These are phyloP conservation scores for Thermochaetoides thermophila DNA, from an alignment of 495 filamentous ascomycete genomes.

Conservation along the genomic window DNA sequence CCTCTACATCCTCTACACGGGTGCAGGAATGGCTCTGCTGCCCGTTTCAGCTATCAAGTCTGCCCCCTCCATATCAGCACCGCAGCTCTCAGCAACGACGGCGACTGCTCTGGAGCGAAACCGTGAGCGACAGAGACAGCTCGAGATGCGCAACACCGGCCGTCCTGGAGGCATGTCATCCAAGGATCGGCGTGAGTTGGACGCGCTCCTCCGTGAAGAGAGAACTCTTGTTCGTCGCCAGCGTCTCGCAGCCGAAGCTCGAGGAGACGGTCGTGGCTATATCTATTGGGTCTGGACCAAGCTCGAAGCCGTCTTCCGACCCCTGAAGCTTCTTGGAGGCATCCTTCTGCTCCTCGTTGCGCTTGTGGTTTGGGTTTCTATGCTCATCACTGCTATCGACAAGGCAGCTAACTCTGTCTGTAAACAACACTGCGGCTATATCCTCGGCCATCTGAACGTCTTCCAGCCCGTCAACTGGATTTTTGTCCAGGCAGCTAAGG, in stretches of 20 bases:
- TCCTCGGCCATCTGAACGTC: conserved; percentile 78
- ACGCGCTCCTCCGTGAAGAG: conserved; percentile 76
- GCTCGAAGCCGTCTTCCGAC: conserved; percentile 58
- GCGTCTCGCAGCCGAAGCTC: conserved; percentile 66
- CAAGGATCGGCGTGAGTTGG: conserved; percentile 79
- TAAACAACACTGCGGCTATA: conserved; percentile 81
- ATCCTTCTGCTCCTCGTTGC: conserved; percentile 57
- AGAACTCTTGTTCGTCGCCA: conserved; percentile 81
- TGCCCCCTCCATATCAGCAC: conserved; percentile 64
- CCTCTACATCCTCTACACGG: conserved; percentile 79
- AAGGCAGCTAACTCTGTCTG: conserved; percentile 91
- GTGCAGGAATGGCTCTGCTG: conserved; percentile 73
- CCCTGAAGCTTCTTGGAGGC: conserved; percentile 75
- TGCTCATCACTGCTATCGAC: conserved; percentile 92
- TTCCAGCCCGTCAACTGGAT: conserved; percentile 93
- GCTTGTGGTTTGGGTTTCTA: conserved; percentile 68
- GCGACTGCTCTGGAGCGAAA: conserved; percentile 69
- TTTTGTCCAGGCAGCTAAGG: conserved; percentile 63
- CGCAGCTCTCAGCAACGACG: conserved; percentile 58
- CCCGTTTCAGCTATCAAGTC: conserved; percentile 85
- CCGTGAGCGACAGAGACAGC: conserved; percentile 75
- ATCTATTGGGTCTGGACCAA: conserved; percentile 62
- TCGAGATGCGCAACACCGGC: conserved; percentile 74
- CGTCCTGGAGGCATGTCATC: conserved; percentile 56
- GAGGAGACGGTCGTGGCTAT: conserved; percentile 54